Percentiles rank a stretch among this genome's conserved stretches.
These are phyloP conservation scores for Schoenoplectus triqueter DNA, from an alignment of 202 grass and related monocot genomes.

Conservation along the genomic window DNA sequence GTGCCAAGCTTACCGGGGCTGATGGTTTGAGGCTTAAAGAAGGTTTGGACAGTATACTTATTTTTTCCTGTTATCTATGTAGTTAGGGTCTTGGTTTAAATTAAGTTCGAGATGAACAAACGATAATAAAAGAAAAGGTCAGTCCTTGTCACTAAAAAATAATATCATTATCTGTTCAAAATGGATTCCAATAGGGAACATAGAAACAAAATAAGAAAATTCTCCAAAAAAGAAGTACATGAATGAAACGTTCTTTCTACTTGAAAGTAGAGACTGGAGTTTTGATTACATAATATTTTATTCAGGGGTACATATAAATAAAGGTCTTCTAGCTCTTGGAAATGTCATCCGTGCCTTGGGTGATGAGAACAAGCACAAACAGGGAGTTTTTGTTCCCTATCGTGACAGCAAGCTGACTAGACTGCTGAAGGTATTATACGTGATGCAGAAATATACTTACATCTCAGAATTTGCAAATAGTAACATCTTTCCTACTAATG, in stretches of 20 bases:
- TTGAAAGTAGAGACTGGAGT: not conserved
- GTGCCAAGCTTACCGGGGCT: conserved; percentile 94
- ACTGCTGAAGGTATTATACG: conserved; percentile 65
- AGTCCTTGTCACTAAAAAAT: not conserved
- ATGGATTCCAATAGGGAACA: not conserved
- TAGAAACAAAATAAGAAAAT: not conserved
- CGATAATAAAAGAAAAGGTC: not conserved
- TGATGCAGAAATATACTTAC: conserved; percentile 24
- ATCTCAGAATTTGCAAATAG: not conserved
- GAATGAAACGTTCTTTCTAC: conserved; percentile 11
- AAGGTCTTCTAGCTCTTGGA: conserved; percentile 87
- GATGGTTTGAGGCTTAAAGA: conserved; percentile 95
- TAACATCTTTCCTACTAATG: not conserved
- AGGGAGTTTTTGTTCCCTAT: conserved; percentile 89
- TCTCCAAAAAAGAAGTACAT: not conserved
- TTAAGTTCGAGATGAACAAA: conserved; percentile 14
- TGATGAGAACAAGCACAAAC: conserved; percentile 95
- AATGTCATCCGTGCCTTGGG: conserved; percentile 98
- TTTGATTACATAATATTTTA: conserved; percentile 22
- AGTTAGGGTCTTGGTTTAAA: not conserved
- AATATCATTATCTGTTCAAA: conserved; percentile 16
- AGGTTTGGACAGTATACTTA: conserved; percentile 45
- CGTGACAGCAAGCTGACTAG: conserved; percentile 94
- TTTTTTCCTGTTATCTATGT: conserved; percentile 28
- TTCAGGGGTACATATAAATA: conserved; percentile 95